Conservation (phyloP, 495 filamentous ascomycete genomes). For the Achaetomiella virescens region DNA sequence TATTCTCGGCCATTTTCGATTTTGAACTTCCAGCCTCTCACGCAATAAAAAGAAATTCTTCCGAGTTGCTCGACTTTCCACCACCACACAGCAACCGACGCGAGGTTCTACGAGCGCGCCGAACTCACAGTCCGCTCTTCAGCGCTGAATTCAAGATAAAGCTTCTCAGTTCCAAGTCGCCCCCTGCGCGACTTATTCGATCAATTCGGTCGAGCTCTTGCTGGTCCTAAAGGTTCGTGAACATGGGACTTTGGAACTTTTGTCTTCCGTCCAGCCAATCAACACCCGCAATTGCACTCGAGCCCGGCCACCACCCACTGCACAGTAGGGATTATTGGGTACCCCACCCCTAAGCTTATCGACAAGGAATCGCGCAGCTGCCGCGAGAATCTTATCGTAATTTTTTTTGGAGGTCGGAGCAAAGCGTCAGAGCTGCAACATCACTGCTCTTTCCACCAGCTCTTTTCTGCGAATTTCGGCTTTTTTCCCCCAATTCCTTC, state of each 20-base stretch:
- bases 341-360: neutral
- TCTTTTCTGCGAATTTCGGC: neutral
- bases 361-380: neutral
- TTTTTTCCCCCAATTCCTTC: neutral
- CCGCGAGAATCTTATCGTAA: constrained; percentile 8
- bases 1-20: constrained; percentile 36
- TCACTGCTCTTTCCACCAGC: neutral
- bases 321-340: no score
- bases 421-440: neutral
- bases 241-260: neutral
- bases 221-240: neutral
- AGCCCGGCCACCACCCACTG: neutral
- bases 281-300: neutral
- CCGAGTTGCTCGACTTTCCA: neutral
- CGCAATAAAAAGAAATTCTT: neutral
- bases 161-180: neutral
- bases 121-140: neutral
- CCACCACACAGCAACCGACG: neutral
- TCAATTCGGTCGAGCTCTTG: neutral
- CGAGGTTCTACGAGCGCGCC: no score
- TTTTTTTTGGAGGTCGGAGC: neutral
- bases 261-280: neutral
- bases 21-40: neutral
- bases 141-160: neutral
- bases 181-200: neutral